These are phyloP conservation scores for Candida xyloterini DNA, from an alignment of 805 yeast genomes.

Conservation along the genomic window DNA sequence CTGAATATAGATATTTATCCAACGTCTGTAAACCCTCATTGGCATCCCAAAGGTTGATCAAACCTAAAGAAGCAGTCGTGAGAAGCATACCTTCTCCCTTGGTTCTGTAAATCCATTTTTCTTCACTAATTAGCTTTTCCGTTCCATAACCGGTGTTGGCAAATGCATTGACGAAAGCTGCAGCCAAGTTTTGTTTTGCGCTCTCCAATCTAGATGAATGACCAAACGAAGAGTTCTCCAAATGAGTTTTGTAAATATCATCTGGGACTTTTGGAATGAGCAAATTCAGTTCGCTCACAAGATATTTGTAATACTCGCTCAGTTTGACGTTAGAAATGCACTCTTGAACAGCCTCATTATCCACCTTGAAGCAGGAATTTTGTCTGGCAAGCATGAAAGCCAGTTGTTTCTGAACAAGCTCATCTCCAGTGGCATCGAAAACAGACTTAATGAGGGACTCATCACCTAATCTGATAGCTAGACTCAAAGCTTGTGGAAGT, in stretches of 20 bases:
- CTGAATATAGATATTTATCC: constrained; percentile 83
- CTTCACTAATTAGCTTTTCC: constrained; percentile 76
- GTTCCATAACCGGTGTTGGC: constrained; percentile 87
- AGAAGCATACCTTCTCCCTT: constrained; percentile 89
- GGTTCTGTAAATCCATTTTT: constrained; percentile 84
- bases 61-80: constrained; percentile 88
- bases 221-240: constrained; percentile 63
- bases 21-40: constrained; percentile 85
- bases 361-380: constrained; percentile 72
- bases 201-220: constrained; percentile 68
- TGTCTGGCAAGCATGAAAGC: constrained; percentile 88
- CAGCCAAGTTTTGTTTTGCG: constrained; percentile 92
- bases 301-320: constrained; percentile 73
- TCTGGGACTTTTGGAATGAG: constrained; percentile 91
- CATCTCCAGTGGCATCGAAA: constrained; percentile 76
- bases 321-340: constrained; percentile 77
- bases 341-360: constrained; percentile 73
- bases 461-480: constrained; percentile 88
- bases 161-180: constrained; percentile 90
- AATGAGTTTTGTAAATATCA: constrained; percentile 87
- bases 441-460: constrained; percentile 73
- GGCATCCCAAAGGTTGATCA: constrained; percentile 87
- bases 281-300: constrained; percentile 83
- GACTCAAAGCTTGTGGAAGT: constrained; percentile 82
- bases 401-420: constrained; percentile 77